Base-by-base conservation (phyloP, 2,329 filamentous ascomycete genomes). In the Tolypocladium guangdongense region DNA sequence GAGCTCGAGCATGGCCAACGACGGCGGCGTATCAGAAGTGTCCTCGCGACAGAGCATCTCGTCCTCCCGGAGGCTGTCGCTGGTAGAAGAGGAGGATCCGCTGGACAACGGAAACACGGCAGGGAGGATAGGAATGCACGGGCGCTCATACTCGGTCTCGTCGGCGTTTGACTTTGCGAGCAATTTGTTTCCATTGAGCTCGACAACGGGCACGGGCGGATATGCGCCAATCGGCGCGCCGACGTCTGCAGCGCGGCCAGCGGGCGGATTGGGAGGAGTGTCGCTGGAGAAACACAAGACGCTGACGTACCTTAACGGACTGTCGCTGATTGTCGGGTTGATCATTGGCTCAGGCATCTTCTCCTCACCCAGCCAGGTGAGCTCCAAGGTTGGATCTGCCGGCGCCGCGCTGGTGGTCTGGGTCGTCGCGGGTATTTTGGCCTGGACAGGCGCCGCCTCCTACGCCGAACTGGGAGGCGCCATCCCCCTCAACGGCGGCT, bases 271-370 rank as follows among this genome's bases (percentile, higher is more conserved):
- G 24, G 81, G 82, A n/a, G 87, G 86, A 56, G 86, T 81, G n/a
- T 90, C 87, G 41, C 71, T 97, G 58, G 93, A 99, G 76, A 93
- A 90, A 68, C 87, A 95, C 74, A 99, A 99, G 75, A 95, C 88
- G 16, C 73, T 99, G 69, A 97, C 93, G 32, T 97, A 92, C 66
- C 67, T 97, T 48, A 99, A 99, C 68, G 93, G 93, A 1, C 71
- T 99, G 54, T 95, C 90, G 27, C 76, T 99, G 54, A 88, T 99
- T 50, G 81, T 97, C 49, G 92, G 93, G 1, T 72, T 99, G 58
- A 95, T 97, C 60, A 97, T 99, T 64, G 93, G 93, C 3, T 95
- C 89, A 27, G 93, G 92, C 16, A 96, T 99, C 64, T 99, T 97
- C 71, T 95, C 90, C 4, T 95, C 90, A 24, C 92, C 92, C 0